Percentiles rank a stretch among this genome's conserved stretches.
Evolutionary conservation across 768 basidiomycete genomes (phyloP).

Genomic region (Mycena galericulata): DNA sequence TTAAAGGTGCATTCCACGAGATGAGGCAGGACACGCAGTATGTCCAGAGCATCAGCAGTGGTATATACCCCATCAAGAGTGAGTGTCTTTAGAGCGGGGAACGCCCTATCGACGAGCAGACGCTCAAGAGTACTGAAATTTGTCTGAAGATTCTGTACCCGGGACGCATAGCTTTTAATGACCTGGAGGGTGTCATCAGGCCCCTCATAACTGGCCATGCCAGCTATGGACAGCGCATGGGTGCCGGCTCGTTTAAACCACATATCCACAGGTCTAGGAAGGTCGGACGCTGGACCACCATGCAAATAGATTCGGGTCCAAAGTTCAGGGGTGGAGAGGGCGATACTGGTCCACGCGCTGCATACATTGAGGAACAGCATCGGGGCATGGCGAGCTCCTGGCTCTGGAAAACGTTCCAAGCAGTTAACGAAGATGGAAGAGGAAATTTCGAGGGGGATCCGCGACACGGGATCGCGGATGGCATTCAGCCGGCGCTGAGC

Average conservation of each 20-base stretch:
- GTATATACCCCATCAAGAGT: too few relatives aligned
- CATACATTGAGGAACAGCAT: slow-evolving; percentile 3
- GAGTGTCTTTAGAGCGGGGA: too few relatives aligned
- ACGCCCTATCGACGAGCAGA: background rate
- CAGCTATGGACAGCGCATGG: background rate
- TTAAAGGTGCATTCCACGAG: background rate
- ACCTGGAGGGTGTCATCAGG: background rate
- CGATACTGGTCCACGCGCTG: background rate
- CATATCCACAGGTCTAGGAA: background rate
- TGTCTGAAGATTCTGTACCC: background rate
- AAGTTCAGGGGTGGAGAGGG: background rate
- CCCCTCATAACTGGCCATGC: background rate
- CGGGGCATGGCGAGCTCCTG: background rate
- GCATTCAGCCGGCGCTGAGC: slow-evolving; percentile 1
- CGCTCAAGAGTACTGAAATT: background rate
- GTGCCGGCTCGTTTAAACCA: slow-evolving; percentile 1
- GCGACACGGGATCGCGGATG: slow-evolving; percentile 7
- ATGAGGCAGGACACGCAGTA: background rate
- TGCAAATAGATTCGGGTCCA: background rate
- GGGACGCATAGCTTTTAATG: background rate
- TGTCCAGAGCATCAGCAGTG: background rate
- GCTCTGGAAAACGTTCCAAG: background rate
- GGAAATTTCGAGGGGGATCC: slow-evolving; percentile 16
- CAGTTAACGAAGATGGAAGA: slow-evolving; percentile 8
- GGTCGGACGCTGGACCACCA: background rate